Base-by-base conservation (phyloP, 345 rosid species). In the Kandelia obovata region DNA sequence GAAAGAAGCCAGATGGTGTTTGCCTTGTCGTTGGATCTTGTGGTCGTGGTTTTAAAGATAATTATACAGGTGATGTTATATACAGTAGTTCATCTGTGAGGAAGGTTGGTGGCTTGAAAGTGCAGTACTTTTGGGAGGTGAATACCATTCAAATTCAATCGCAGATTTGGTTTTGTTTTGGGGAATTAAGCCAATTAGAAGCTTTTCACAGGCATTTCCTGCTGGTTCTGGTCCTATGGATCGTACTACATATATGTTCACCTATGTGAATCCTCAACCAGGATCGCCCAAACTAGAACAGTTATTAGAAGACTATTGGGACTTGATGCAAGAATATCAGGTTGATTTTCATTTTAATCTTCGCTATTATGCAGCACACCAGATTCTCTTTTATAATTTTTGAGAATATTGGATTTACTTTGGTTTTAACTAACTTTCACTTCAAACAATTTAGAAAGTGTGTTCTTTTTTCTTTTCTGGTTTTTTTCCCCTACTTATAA, bases 11-110 rank as follows among this genome's bases (percentile, higher is more conserved):
- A 28, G 97, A 94, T 81, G 98, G 98, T 2, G 84, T 91, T 70
- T 94, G 98, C 80, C 96, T 94, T 66, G 98, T 94, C 61, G 98
- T 94, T 72, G 97, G 98, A 70, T 85, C 95, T 77, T 94, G 97
- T 80, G 95, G 92, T 65, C 88, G 86, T 63, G 98, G 98, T 58
- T 94, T 94, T 69, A 79, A 71, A 58, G 82, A 86, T 65, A 94
- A 89, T 73, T 79, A 84, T 60, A 77, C 86, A 8, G 85, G 98
- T 66, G 98, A 94, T 79, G 92, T 94, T 64, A 94, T 94, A 27
- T 91, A 85, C 53, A 94, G 91, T 77, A 91, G 95, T 68, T 82
- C 96, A 64, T 85, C 91, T 0, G 83, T 81, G 66, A 85, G 79
- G 81, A 84, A 75, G 76, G 79, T 89, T 39, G 96, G 89, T 69